phyloP scores from a whole-genome alignment of 768 basidiomycete species.

The Lepiota venenata region DNA sequence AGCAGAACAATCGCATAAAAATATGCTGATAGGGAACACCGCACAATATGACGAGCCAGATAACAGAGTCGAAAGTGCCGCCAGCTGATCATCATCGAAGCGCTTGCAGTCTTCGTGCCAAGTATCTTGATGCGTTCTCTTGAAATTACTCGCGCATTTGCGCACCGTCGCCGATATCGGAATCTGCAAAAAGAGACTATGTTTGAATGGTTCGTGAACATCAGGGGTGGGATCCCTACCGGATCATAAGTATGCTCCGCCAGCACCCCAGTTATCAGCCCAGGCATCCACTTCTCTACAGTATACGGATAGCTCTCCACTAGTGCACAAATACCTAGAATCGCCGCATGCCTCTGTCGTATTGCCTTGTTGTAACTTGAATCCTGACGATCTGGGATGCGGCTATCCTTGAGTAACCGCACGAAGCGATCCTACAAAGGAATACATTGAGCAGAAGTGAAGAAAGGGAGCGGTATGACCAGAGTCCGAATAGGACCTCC shows the following conservation, averaged over 20 bases:
- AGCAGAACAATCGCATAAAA: not conserved
- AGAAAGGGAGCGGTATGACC: not conserved
- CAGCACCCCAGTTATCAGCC: conserved; percentile 72
- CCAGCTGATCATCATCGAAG: conserved; percentile 84
- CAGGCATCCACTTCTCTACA: conserved; percentile 92
- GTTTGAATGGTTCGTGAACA: conserved; percentile 12
- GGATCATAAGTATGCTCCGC: conserved; percentile 88
- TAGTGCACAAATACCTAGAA: conserved; percentile 91
- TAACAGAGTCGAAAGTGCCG: conserved; percentile 76
- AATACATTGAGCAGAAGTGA: conserved; percentile 4
- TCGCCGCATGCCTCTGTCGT: conserved; percentile 83
- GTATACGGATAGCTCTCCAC: conserved; percentile 96
- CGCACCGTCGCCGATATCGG: conserved; percentile 85
- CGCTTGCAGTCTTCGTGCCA: conserved; percentile 88
- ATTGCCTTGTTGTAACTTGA: conserved; percentile 67
- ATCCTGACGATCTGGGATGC: conserved; percentile 61
- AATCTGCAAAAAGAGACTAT: conserved; percentile 36
- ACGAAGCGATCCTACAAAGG: conserved; percentile 68
- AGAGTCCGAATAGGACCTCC: not conserved
- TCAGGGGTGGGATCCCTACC: conserved; percentile 30
- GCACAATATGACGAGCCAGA: conserved; percentile 83
- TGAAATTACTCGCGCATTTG: conserved; percentile 77
- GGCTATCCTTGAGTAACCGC: conserved; percentile 63
- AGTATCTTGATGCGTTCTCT: conserved; percentile 82
- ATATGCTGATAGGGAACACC: conserved; percentile 18